Conservation (phyloP, 768 basidiomycete genomes). For the Coprinopsis strossmayeri region DNA sequence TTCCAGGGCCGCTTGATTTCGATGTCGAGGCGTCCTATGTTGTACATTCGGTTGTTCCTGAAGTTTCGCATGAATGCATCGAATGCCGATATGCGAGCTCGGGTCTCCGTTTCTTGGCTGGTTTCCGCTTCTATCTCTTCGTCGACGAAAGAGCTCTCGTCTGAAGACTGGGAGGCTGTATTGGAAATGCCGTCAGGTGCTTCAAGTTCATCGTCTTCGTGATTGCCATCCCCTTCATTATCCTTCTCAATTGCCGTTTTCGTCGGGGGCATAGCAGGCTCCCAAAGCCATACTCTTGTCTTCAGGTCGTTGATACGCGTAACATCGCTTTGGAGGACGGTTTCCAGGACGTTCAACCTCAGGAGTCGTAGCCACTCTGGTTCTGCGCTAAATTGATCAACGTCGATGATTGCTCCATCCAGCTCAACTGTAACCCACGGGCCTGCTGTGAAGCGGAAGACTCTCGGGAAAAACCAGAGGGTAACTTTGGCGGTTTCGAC, state of each 20-base stretch:
- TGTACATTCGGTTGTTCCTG: constrained; percentile 28
- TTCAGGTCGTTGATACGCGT: constrained; percentile 31
- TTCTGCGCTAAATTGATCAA: constrained; percentile 25
- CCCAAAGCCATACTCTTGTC: constrained; percentile 25
- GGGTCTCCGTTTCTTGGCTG: constrained; percentile 18
- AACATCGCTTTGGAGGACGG: constrained; percentile 33
- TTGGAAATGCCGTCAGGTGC: not conserved
- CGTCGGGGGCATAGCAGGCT: constrained; percentile 8
- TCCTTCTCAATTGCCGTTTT: not conserved
- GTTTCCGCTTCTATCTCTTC: not conserved
- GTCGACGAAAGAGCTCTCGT: not conserved
- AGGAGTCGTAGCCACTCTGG: constrained; percentile 31
- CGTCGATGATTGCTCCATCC: constrained; percentile 28
- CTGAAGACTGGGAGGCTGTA: too few relatives aligned
- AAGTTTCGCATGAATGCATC: constrained; percentile 31
- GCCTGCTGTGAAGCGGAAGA: constrained; percentile 29
- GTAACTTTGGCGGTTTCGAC: constrained; percentile 16
- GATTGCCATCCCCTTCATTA: constrained; percentile 2
- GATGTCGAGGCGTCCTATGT: constrained; percentile 29
- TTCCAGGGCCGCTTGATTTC: constrained; percentile 33
- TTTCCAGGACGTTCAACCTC: constrained; percentile 30
- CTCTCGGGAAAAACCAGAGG: constrained; percentile 32
- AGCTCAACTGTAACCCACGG: constrained; percentile 28
- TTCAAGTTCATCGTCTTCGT: constrained; percentile 1
- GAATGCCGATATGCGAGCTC: constrained; percentile 22